Evolutionary conservation across 2,329 filamentous ascomycete species (phyloP), one percentile per base, ranked within the genome.

Genomic region (Trichoderma sp.): DNA sequence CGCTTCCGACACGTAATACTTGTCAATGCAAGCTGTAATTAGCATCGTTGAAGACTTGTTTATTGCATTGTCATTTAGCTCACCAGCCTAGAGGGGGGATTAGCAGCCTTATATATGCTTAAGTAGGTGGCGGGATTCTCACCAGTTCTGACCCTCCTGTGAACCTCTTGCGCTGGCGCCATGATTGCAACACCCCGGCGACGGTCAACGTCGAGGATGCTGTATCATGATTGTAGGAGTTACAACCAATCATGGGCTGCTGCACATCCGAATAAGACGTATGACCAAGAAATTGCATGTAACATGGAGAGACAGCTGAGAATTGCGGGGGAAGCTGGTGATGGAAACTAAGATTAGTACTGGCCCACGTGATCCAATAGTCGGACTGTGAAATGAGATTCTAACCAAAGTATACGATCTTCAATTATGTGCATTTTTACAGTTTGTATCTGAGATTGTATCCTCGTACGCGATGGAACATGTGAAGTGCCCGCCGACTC

Each of bases 161-260:
- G 36, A 64, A 64, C 39, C 61, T 64, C 61, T 64, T 50, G 61
- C 39, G 61, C 61, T 13, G 61, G 61, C 36, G 61, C 61, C 61
- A 64, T 64, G 26, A 47, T 50, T 30, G 59, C 34, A 28, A 64
- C 61, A 13, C 61, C 13, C 26, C 26, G 11, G 26, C 61, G 15
- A 64, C 61, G 36, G 15, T 50, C 36, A 50, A 64, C 17, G 5
- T 50, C 39, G 39, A 20, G 6, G 23, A 47, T 17, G 13, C 30
- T 17, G 13, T 64, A 26, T 64, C 36, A 64, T 47, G 23, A 17
- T 8, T 28, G 20, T 43, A 43, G 32, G n/a, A 6, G 8, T 64
- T 47, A 34, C 8, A 50, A 20, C 61, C 13, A 20, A 11, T 30
- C 26, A 64, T 47, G 36, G 17, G 23, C 23, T 32, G 36, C 39